Evolutionary conservation across 306 rosid species (phyloP), one percentile per base, ranked within the genome.

Genomic region (Begonia masoniana): DNA sequence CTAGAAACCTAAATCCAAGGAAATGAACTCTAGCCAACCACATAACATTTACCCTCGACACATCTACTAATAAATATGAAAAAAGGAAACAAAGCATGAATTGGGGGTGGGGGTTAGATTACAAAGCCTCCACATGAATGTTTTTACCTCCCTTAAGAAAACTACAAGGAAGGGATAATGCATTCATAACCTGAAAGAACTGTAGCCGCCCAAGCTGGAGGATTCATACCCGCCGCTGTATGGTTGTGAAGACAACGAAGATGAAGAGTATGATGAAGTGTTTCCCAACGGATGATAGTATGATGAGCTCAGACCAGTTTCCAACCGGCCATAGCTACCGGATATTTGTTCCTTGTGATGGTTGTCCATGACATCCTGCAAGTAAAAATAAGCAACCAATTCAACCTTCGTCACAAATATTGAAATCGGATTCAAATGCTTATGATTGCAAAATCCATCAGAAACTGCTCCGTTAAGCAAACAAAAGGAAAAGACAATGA

Each of bases 191-290:
- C 93, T 77, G 72, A 86, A 86, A 49, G 80, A 71, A 77, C 71
- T 71, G 74, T 75, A 86, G 65, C 87, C 93, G 62, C 95, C 88
- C 12, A 70, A 64, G 58, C 82, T 74, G 16, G 95, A 77, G 54
- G 95, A 82, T 68, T 83, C 93, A 57, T 86, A 86, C 14, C 77
- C 84, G 6, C 47, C 65, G 6, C 47, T 62, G 54, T 76, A 80
- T 41, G 86, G 73, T 71, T 76, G 96, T 0, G 83, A 64, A 56
- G 94, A 14, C 56, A 83, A 54, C 4, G 89, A 73, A 31, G 96
- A 68, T 31, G 87, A 56, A 6, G 87, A 35, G 69, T 74, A 76
- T 1, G 86, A 71, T 54, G 87, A 13, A 62, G 63, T 39, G 60
- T 77, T 82, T 66, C 24, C 24, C 24, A 80, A 57, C 54, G 70